Base-by-base conservation (phyloP, 2,329 filamentous ascomycete genomes). In the Pyrenophora graminea region DNA sequence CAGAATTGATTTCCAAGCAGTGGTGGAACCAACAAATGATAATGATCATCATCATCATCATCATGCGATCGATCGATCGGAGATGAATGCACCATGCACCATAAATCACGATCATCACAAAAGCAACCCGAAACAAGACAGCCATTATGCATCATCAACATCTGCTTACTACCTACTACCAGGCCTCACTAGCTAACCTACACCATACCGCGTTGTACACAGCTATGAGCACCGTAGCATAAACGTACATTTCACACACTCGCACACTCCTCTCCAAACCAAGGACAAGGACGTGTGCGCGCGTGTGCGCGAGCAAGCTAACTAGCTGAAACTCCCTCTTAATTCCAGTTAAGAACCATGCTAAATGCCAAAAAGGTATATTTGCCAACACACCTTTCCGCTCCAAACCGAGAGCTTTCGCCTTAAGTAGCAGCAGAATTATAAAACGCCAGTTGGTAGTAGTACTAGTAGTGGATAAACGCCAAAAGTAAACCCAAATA, bases 301-400 rank as follows among this genome's bases (percentile, higher is more conserved):
- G 34, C 43, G 40, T 21, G 38, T 39, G 41, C 39, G 34, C 43
- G 40, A 42, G 25, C 42, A 23, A 37, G 30, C 48, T 47, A 30
- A 34, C 48, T 41, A 21, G 31, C 47, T 46, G 45, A 52, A 41
- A 30, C 9, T 30, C 9, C 27, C 5, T 30, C 27, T 30, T 30
- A 30, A 30, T 30, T 30, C 27, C 27, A 30, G 27, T 10, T 12
- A 30, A 30, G 27, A 12, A 30, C 42, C 51, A 53, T 53, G 46
- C 51, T 49, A 51, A 44, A 51, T 45, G 43, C 43, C 46, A 47
- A 34, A 39, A 46, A 51, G 48, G 51, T 47, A 51, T 44, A 45
- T 45, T 46, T 47, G 36, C 43, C 37, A 54, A 13, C 27, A 30
- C 27, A 30, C 10, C 42, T 39, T 45, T 48, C 44, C 19, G 39